Conservation (phyloP, 306 rosid species). For the Cicer cuneatum region DNA sequence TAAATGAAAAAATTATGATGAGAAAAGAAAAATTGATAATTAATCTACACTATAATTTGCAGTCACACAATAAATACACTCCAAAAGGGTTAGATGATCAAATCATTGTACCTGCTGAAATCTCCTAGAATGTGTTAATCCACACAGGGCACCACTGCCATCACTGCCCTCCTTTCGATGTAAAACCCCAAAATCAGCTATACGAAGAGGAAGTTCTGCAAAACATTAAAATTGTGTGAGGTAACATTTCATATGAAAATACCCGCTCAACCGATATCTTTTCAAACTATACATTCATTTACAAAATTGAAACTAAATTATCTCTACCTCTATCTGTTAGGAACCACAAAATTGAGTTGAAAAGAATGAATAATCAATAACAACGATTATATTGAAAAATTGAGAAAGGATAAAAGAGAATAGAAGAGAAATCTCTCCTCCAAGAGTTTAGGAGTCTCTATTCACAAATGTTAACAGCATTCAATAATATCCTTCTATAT, state of each 20-base stretch:
- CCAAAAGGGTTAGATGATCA: not conserved
- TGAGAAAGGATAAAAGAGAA: too few species aligned
- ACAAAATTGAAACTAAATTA: constrained; percentile 7
- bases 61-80: not conserved
- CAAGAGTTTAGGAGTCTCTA: too few species aligned
- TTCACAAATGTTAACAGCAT: too few species aligned
- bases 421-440: too few species aligned
- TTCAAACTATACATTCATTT: not conserved
- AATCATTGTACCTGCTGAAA: constrained; percentile 82
- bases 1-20: not conserved
- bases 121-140: constrained; percentile 90
- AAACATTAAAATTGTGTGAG: constrained; percentile 21
- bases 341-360: too few species aligned
- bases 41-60: constrained; percentile 7
- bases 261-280: not conserved
- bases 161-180: constrained; percentile 99
- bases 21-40: not conserved
- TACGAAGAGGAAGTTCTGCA: constrained; percentile 93
- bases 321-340: constrained; percentile 16
- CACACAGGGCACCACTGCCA: constrained; percentile 95
- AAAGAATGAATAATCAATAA: too few species aligned
- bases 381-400: too few species aligned
- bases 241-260: constrained; percentile 3
- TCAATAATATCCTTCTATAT: too few species aligned
- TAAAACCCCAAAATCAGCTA: constrained; percentile 97